Evolutionary conservation across 768 basidiomycete species (phyloP).

Genomic region (Glaciozyma antarctica): DNA sequence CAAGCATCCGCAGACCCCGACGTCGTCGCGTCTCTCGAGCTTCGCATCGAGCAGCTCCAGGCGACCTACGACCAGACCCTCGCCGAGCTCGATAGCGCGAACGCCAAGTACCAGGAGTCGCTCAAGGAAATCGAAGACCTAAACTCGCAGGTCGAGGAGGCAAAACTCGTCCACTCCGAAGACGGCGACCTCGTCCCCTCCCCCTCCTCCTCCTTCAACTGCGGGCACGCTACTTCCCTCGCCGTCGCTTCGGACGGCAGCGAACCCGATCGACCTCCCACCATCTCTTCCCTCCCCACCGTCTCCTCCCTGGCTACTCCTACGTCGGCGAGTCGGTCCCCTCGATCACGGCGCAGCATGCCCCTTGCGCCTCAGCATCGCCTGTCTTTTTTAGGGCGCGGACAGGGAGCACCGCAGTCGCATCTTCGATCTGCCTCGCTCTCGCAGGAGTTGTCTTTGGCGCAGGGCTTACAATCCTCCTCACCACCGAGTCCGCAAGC

Average conservation of each 20-base stretch:
- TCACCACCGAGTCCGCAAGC: constrained; percentile 29
- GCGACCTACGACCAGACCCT: constrained; percentile 72
- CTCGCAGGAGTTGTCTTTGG: constrained; percentile 64
- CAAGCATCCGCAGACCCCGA: constrained; percentile 39
- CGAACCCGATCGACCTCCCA: not conserved
- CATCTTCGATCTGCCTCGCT: constrained; percentile 88
- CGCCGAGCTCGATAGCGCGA: constrained; percentile 65
- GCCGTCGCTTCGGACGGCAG: constrained; percentile 11
- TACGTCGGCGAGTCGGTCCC: constrained; percentile 15
- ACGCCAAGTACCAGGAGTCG: constrained; percentile 76
- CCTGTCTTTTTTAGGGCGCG: constrained; percentile 35
- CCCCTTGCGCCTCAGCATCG: constrained; percentile 29
- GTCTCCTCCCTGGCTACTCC: not conserved
- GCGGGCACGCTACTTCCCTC: constrained; percentile 2
- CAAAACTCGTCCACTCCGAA: constrained; percentile 47
- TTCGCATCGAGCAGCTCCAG: constrained; percentile 64
- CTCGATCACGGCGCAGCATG: constrained; percentile 31
- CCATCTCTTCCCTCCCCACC: too few species aligned
- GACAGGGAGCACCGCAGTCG: constrained; percentile 44
- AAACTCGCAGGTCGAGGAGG: constrained; percentile 78
- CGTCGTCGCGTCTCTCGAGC: constrained; percentile 42
- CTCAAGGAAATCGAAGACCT: constrained; percentile 87
- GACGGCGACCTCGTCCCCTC: constrained; percentile 3
- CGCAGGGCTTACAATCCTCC: constrained; percentile 40
- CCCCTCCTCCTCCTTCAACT: constrained; percentile 5